Evolutionary conservation across 495 filamentous ascomycete genomes (phyloP).

Genomic region (Astrocystis sublimbata): DNA sequence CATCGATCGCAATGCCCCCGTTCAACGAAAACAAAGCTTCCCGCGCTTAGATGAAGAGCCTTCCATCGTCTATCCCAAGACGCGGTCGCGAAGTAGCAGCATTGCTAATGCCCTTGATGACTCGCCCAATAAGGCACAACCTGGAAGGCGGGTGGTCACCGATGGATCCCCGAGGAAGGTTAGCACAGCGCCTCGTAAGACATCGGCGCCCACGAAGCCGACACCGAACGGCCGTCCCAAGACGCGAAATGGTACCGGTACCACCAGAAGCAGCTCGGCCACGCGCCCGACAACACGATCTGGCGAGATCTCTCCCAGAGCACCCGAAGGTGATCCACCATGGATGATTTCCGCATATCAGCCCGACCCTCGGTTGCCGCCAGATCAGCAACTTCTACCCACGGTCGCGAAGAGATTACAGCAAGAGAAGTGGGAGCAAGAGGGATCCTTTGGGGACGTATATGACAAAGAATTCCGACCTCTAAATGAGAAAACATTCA

Average conservation of each 20-base stretch:
- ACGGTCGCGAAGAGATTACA: slow-evolving; percentile 89
- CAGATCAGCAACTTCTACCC: slow-evolving; percentile 91
- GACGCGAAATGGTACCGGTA: slow-evolving; percentile 58
- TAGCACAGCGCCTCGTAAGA: slow-evolving; percentile 38
- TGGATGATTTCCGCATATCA: slow-evolving; percentile 96
- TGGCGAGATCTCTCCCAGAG: slow-evolving; percentile 47
- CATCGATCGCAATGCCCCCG: slow-evolving; percentile 69
- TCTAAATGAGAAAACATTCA: slow-evolving; percentile 59
- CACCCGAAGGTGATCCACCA: slow-evolving; percentile 89
- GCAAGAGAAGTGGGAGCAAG: slow-evolving; percentile 93
- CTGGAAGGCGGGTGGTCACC: slow-evolving; percentile 43
- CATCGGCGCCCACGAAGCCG: slow-evolving; percentile 43
- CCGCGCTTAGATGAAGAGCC: slow-evolving; percentile 54
- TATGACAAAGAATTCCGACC: slow-evolving; percentile 85
- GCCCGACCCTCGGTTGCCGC: slow-evolving; percentile 90
- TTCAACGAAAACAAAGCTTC: slow-evolving; percentile 59
- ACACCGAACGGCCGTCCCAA: slow-evolving; percentile 58
- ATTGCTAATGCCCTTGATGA: slow-evolving; percentile 61
- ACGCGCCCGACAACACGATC: slow-evolving; percentile 56
- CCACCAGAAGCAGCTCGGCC: slow-evolving; percentile 56
- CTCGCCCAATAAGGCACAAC: slow-evolving; percentile 35
- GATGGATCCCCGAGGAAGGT: slow-evolving; percentile 48
- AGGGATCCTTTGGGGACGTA: slow-evolving; percentile 76
- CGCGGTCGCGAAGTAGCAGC: slow-evolving; percentile 73
- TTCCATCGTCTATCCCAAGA: slow-evolving; percentile 54